These are phyloP conservation scores for Phytophthora aleatoria DNA, from an alignment of 352 stramenopile genomes.

Conservation along the genomic window DNA sequence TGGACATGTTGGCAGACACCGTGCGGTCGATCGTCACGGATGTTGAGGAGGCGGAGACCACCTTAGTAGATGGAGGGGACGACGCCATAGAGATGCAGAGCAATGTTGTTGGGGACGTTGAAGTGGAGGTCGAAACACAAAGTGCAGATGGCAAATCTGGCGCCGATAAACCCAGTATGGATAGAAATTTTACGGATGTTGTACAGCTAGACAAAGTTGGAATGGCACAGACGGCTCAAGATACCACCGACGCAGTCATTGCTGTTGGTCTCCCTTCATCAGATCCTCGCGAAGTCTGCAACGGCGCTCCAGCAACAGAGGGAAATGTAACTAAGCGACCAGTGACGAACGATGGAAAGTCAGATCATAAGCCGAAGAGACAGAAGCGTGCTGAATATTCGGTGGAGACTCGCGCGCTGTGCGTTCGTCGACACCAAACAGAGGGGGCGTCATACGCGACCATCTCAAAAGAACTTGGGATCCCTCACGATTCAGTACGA, in stretches of 20 bases:
- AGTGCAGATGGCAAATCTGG: background rate
- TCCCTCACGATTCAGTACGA: conserved; percentile 63
- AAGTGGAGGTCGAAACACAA: background rate
- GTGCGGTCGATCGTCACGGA: conserved; percentile 55
- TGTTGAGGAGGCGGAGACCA: conserved; percentile 21
- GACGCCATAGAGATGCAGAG: background rate
- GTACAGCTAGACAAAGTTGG: background rate
- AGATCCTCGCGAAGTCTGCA: background rate
- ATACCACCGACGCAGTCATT: background rate
- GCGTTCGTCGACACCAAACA: conserved; percentile 54
- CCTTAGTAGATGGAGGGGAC: background rate
- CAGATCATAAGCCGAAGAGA: conserved; percentile 10
- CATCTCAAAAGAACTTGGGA: conserved; percentile 58
- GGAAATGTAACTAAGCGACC: background rate
- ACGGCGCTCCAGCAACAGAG: background rate
- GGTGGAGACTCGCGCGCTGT: conserved; percentile 53
- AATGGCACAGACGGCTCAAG: background rate
- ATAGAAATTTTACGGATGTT: background rate
- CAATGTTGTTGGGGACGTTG: background rate
- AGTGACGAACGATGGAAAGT: background rate
- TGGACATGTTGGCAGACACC: conserved; percentile 68
- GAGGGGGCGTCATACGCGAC: conserved; percentile 60
- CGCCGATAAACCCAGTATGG: background rate
- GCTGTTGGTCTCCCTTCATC: background rate
- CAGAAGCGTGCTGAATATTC: conserved; percentile 65